phyloP scores from a whole-genome alignment of 176 grass and related monocot genomes.

The Oryza glaberrima region DNA sequence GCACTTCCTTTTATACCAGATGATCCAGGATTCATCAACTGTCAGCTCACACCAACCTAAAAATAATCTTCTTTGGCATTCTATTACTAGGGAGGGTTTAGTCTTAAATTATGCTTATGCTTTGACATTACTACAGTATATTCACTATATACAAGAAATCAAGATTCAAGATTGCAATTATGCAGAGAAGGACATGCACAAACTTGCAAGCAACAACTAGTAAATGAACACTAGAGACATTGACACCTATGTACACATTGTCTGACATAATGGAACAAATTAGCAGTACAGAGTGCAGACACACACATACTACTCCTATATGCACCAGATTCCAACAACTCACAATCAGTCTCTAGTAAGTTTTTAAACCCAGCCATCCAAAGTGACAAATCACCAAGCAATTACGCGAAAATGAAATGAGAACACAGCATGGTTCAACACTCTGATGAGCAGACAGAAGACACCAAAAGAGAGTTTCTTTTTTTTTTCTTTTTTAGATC shows the following conservation, averaged over 20 bases:
- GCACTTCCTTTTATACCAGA: neutral
- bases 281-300: conserved; percentile 24
- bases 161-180: neutral
- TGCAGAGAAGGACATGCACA: neutral
- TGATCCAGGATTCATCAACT: conserved; percentile 1
- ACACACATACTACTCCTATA: neutral
- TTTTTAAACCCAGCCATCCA: conserved; percentile 35
- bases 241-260: conserved; percentile 45
- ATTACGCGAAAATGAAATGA: neutral
- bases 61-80: neutral
- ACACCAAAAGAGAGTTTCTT: neutral
- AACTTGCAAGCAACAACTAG: conserved; percentile 23
- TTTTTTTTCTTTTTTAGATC: neutral
- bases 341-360: conserved; percentile 13
- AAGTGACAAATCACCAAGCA: conserved; percentile 30
- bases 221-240: neutral
- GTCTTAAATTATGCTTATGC: neutral
- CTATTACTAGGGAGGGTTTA: neutral
- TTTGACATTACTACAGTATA: neutral
- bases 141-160: neutral
- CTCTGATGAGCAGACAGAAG: neutral
- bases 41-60: conserved; percentile 31
- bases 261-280: neutral
- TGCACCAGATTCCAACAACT: conserved; percentile 9
- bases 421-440: conserved; percentile 29